Evolutionary conservation across 2,329 filamentous ascomycete species (phyloP).

Genomic region (Ascochyta lentis): DNA sequence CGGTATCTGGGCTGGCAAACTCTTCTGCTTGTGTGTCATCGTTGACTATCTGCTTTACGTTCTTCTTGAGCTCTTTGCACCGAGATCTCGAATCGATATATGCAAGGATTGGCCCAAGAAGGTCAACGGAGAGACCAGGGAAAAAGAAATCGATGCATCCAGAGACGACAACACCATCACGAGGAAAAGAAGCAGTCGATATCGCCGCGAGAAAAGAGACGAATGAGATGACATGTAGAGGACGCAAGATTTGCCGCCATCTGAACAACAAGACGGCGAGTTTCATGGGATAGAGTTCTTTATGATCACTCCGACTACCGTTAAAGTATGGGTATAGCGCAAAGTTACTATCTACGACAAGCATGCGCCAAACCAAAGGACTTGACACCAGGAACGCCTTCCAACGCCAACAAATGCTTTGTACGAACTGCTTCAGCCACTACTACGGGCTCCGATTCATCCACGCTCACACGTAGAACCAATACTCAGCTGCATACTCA

Average conservation of each 20-base stretch:
- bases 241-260: not conserved
- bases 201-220: constrained; percentile 35
- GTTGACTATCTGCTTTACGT: constrained; percentile 93
- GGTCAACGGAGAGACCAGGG: constrained; percentile 22
- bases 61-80: constrained; percentile 85
- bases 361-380: not conserved
- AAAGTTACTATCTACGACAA: constrained; percentile 15
- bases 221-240: constrained; percentile 28
- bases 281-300: constrained; percentile 1
- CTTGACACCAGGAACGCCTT: constrained; percentile 3
- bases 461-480: constrained; percentile 58
- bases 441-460: not conserved
- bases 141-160: constrained; percentile 17
- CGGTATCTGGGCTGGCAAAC: constrained; percentile 96
- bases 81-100: constrained; percentile 84
- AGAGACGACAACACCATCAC: constrained; percentile 20
- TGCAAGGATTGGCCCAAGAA: constrained; percentile 93
- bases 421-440: constrained; percentile 24
- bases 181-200: constrained; percentile 39
- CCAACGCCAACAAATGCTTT: constrained; percentile 46
- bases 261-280: not conserved
- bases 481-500: constrained; percentile 83
- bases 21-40: constrained; percentile 93
- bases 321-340: constrained; percentile 23
- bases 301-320: constrained; percentile 31